Percentiles rank a stretch among this genome's conserved stretches.
Conservation (phyloP, 2,329 filamentous ascomycete genomes). For the Arthrobotrys conoides region DNA sequence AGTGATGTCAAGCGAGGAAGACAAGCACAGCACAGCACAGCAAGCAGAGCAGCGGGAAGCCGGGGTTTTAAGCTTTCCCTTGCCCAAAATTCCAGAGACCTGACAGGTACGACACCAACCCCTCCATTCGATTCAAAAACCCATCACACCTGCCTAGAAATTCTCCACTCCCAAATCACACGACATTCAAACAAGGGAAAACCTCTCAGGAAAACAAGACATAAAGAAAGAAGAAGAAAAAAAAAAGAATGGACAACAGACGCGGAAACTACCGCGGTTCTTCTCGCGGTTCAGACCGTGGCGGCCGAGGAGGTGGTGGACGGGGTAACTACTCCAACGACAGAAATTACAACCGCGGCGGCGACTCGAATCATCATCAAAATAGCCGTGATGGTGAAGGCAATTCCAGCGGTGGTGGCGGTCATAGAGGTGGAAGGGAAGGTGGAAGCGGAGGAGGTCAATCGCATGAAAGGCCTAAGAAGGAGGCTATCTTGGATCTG, state of each 20-base stretch:
- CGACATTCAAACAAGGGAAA: slow-evolving; percentile 21
- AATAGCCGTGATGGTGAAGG: slow-evolving; percentile 67
- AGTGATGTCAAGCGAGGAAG: background rate
- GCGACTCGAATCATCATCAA: slow-evolving; percentile 67
- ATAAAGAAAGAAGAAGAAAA: slow-evolving; percentile 45
- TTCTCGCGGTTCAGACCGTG: slow-evolving; percentile 49
- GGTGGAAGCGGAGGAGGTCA: slow-evolving; percentile 69
- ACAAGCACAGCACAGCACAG: background rate
- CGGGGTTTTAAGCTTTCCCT: slow-evolving; percentile 39
- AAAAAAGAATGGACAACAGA: slow-evolving; percentile 61
- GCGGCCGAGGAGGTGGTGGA: slow-evolving; percentile 69
- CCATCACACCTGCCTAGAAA: background rate
- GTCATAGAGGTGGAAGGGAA: slow-evolving; percentile 66
- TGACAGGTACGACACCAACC: slow-evolving; percentile 18
- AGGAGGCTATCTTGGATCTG: slow-evolving; percentile 97
- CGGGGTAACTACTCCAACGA: slow-evolving; percentile 68
- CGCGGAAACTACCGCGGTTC: slow-evolving; percentile 61
- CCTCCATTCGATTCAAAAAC: slow-evolving; percentile 16
- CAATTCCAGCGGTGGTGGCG: background rate
- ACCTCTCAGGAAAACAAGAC: background rate
- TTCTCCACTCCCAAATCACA: background rate
- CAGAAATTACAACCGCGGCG: slow-evolving; percentile 63
- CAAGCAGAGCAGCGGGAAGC: slow-evolving; percentile 17
- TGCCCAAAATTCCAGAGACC: background rate
- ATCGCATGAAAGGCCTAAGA: slow-evolving; percentile 85